Evolutionary conservation across 2,329 filamentous ascomycete species (phyloP).

Genomic region (Neofusicoccum ribis): DNA sequence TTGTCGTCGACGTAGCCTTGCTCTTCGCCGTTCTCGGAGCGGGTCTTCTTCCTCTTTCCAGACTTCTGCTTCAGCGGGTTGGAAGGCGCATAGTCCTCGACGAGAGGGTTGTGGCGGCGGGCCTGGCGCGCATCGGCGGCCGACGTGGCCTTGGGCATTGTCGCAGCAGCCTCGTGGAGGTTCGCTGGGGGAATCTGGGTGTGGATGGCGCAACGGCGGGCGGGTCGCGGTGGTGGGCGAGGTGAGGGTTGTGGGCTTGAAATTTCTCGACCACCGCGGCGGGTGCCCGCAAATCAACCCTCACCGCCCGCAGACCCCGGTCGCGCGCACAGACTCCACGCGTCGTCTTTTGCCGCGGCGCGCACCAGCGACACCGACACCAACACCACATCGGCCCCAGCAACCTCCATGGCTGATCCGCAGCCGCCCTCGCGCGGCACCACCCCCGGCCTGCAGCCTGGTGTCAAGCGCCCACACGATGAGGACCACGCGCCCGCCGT

Average conservation of each 20-base stretch:
- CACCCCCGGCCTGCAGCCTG: constrained; percentile 31
- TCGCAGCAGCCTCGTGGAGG: not conserved
- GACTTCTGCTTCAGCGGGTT: constrained; percentile 69
- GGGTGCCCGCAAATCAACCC: not conserved
- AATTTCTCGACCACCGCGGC: constrained; percentile 13
- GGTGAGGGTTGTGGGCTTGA: constrained; percentile 11
- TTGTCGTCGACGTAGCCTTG: constrained; percentile 83
- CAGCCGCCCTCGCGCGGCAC: constrained; percentile 36
- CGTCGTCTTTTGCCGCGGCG: not conserved
- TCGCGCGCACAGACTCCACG: not conserved
- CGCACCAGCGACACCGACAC: not conserved
- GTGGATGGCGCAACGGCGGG: not conserved
- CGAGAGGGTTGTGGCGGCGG: constrained; percentile 84
- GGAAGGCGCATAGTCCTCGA: constrained; percentile 78
- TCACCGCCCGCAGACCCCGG: not conserved
- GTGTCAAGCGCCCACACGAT: constrained; percentile 17
- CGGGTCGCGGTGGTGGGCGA: not conserved
- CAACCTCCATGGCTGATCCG: constrained; percentile 35
- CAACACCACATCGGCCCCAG: not conserved
- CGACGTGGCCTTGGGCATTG: constrained; percentile 77
- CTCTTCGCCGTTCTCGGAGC: constrained; percentile 58
- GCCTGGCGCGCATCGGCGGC: constrained; percentile 56
- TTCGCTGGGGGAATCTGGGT: not conserved
- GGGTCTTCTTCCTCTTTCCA: constrained; percentile 62
- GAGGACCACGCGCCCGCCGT: constrained; percentile 57